These are phyloP conservation scores for Microbotryum scabiosae DNA, from an alignment of 1,284 basidiomycete species.

Conservation along the genomic window DNA sequence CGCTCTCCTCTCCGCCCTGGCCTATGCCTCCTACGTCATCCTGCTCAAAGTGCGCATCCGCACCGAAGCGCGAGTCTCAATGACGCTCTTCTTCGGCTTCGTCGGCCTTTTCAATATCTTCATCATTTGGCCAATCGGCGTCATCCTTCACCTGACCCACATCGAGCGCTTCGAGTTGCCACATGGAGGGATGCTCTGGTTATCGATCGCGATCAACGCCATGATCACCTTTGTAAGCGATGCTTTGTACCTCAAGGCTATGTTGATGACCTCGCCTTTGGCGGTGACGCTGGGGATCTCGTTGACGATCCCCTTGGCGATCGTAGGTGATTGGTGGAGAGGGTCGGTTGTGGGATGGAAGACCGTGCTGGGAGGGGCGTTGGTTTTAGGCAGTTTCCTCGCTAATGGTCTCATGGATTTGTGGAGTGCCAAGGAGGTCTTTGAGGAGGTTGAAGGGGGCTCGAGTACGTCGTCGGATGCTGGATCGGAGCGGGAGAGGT, in stretches of 20 bases:
- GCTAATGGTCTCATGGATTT: slow-evolving; percentile 28
- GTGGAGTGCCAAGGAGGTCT: slow-evolving; percentile 11
- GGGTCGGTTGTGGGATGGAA: slow-evolving; percentile 40
- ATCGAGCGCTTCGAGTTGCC: slow-evolving; percentile 73
- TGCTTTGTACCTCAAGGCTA: slow-evolving; percentile 49
- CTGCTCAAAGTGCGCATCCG: slow-evolving; percentile 77
- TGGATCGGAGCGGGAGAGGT: too few species aligned
- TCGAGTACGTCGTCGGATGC: too few species aligned
- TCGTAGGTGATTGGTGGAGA: slow-evolving; percentile 66
- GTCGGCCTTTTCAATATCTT: slow-evolving; percentile 61
- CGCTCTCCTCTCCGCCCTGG: slow-evolving; percentile 69
- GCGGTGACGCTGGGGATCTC: slow-evolving; percentile 89
- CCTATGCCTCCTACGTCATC: slow-evolving; percentile 87
- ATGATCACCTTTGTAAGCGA: slow-evolving; percentile 40
- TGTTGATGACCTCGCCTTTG: slow-evolving; percentile 85
- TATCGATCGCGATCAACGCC: slow-evolving; percentile 61
- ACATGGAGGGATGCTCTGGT: slow-evolving; percentile 50
- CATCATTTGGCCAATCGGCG: slow-evolving; percentile 68
- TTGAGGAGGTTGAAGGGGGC: neutral
- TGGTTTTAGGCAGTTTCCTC: slow-evolving; percentile 26
- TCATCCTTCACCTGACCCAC: slow-evolving; percentile 67
- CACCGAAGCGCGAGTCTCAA: slow-evolving; percentile 63
- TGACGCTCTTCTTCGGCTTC: slow-evolving; percentile 81
- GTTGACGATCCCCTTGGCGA: slow-evolving; percentile 86
- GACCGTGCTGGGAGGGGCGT: slow-evolving; percentile 14